Conservation (phyloP, 352 stramenopile genomes). For the Pilasporangium apinafurcum region DNA sequence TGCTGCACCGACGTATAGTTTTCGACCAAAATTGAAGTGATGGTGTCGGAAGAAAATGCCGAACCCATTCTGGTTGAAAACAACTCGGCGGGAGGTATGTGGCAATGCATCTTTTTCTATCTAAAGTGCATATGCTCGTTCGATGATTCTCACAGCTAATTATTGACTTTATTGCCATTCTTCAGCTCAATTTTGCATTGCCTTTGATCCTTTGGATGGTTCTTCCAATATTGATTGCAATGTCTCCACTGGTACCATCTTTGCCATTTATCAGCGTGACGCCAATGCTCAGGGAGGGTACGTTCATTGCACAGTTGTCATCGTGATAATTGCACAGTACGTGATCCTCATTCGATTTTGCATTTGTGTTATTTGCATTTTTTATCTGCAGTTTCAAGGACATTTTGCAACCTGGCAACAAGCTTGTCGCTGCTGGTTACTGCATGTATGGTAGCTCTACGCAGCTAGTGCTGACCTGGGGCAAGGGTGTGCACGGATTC, state of each 20-base stretch:
- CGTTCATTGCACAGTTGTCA: too few relatives aligned
- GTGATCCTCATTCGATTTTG: conserved; percentile 1
- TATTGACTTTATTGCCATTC: background rate
- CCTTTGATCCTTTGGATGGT: conserved; percentile 98
- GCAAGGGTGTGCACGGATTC: conserved; percentile 94
- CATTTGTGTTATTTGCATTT: background rate
- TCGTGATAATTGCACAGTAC: background rate
- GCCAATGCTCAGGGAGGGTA: conserved; percentile 33
- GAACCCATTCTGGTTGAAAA: conserved; percentile 94
- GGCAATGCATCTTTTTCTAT: background rate
- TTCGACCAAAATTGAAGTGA: conserved; percentile 95
- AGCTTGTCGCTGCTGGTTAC: conserved; percentile 96
- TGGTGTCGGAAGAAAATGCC: conserved; percentile 98
- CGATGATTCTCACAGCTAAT: too few relatives aligned
- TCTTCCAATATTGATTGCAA: conserved; percentile 99
- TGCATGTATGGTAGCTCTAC: conserved; percentile 98
- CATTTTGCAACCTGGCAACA: conserved; percentile 91
- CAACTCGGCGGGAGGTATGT: conserved; percentile 28
- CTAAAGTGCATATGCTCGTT: background rate
- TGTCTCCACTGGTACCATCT: conserved; percentile 98
- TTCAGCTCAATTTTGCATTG: conserved; percentile 95
- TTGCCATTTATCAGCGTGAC: conserved; percentile 94
- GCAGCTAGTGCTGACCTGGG: conserved; percentile 96
- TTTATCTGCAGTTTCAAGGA: conserved; percentile 65
- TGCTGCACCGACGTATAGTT: too few relatives aligned